A percentile compares a stretch with the other conserved stretches of the same genome.
phyloP scores from a whole-genome alignment of 2,329 filamentous ascomycete genomes.

The Claviceps humidiphila region DNA sequence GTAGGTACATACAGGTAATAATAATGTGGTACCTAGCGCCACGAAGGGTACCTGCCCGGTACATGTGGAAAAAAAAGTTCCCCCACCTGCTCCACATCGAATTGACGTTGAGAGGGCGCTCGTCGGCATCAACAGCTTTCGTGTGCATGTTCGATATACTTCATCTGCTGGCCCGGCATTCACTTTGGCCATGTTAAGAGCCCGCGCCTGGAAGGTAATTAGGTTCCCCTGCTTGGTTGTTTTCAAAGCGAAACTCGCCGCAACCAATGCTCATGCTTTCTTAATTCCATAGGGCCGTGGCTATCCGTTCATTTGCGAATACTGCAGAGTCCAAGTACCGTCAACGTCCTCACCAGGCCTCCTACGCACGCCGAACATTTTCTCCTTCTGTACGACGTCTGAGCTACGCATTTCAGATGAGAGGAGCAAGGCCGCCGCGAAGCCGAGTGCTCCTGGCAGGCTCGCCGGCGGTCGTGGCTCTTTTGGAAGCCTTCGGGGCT shows the following conservation, averaged over 20 bases:
- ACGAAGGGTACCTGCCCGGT: too few species aligned
- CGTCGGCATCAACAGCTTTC: background rate
- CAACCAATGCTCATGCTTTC: constrained; percentile 1
- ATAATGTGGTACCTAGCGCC: too few species aligned
- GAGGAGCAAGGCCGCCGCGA: constrained; percentile 8
- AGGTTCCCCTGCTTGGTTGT: background rate
- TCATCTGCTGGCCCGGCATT: constrained; percentile 1
- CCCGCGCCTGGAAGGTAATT: constrained; percentile 26
- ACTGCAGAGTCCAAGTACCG: constrained; percentile 22
- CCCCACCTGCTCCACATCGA: background rate
- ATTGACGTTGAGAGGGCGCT: background rate
- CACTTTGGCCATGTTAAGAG: constrained; percentile 28
- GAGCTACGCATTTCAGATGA: constrained; percentile 9
- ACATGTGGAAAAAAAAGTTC: background rate
- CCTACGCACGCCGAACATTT: background rate
- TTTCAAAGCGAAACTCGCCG: background rate
- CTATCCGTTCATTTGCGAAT: constrained; percentile 27
- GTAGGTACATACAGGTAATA: too few species aligned
- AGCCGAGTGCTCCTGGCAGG: constrained; percentile 13
- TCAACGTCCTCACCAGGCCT: constrained; percentile 7
- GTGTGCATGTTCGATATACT: background rate
- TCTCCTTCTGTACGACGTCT: constrained; percentile 1
- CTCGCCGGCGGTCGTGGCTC: constrained; percentile 11
- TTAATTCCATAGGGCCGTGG: constrained; percentile 18
- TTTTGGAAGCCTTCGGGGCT: constrained; percentile 9